phyloP scores from a whole-genome alignment of 441 rosid genomes.

The California macrophylla region DNA sequence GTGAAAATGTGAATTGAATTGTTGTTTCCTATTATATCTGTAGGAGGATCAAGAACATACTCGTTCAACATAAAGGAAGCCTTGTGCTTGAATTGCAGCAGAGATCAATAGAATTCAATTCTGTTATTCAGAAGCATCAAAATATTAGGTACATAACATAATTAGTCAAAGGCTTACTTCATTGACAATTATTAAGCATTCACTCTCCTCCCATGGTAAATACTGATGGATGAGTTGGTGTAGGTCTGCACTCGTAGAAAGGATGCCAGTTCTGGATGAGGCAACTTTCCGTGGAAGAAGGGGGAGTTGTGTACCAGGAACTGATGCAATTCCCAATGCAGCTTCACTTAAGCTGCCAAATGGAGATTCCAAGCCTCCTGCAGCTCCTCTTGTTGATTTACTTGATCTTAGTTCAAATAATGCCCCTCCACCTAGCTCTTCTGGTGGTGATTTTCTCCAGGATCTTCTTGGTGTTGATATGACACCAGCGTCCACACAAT shows the following conservation, averaged over 20 bases:
- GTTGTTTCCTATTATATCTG: conserved; percentile 14
- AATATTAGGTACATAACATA: conserved; percentile 52
- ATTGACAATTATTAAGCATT: conserved; percentile 1
- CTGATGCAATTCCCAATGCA: conserved; percentile 49
- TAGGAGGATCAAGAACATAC: conserved; percentile 74
- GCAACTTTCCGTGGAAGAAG: conserved; percentile 85
- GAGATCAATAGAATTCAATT: conserved; percentile 87
- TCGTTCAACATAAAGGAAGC: conserved; percentile 66
- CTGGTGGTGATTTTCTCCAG: conserved; percentile 77
- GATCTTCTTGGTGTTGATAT: conserved; percentile 83
- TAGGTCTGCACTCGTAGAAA: conserved; percentile 87
- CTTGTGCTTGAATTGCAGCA: conserved; percentile 98
- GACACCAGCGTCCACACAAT: conserved; percentile 39
- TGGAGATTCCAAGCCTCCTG: conserved; percentile 66
- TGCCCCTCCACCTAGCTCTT: conserved; percentile 60
- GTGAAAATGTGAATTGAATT: conserved; percentile 7
- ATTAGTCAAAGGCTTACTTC: conserved; percentile 9
- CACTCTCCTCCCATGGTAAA: background rate
- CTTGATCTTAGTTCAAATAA: conserved; percentile 82
- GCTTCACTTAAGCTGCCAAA: conserved; percentile 68
- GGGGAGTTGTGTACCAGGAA: conserved; percentile 58
- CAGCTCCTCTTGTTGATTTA: conserved; percentile 81
- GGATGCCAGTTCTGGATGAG: conserved; percentile 97
- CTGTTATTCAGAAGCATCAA: conserved; percentile 80
- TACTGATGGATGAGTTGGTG: conserved; percentile 29